phyloP scores from a whole-genome alignment of 2,329 filamentous ascomycete species.

The Juglanconis oblonga region DNA sequence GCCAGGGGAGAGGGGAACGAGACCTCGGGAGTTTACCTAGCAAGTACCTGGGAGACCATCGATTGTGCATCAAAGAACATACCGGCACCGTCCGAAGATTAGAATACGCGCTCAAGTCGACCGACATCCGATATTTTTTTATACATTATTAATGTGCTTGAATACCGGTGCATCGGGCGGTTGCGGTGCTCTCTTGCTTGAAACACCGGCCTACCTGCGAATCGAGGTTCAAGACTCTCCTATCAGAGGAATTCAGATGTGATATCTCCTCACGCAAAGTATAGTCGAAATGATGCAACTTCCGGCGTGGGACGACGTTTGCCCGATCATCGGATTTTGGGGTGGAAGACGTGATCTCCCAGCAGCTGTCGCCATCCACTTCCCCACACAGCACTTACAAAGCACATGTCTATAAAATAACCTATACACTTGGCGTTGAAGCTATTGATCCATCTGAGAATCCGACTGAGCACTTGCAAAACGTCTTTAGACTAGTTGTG shows the following conservation, averaged over 20 bases:
- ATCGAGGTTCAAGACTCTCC: not conserved
- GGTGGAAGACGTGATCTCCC: conserved; percentile 24
- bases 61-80: too few species aligned
- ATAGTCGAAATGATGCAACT: conserved; percentile 14
- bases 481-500: not conserved
- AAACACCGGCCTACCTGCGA: not conserved
- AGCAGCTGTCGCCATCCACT: conserved; percentile 24
- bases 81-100: too few species aligned
- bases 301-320: conserved; percentile 13
- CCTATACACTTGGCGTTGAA: not conserved
- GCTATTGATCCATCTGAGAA: not conserved
- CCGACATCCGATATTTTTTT: too few species aligned
- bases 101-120: too few species aligned
- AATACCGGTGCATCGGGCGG: not conserved
- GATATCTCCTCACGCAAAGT: conserved; percentile 12
- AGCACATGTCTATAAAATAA: conserved; percentile 16
- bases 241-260: not conserved
- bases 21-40: too few species aligned
- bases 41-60: too few species aligned
- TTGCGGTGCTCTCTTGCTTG: too few species aligned
- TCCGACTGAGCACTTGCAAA: not conserved
- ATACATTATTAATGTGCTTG: too few species aligned
- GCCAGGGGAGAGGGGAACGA: too few species aligned
- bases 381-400: conserved; percentile 11
- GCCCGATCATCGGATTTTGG: conserved; percentile 18